Evolutionary conservation across 2,329 filamentous ascomycete genomes (phyloP), one percentile per base, ranked within the genome.

Genomic region (Tricladium varicosporioides): DNA sequence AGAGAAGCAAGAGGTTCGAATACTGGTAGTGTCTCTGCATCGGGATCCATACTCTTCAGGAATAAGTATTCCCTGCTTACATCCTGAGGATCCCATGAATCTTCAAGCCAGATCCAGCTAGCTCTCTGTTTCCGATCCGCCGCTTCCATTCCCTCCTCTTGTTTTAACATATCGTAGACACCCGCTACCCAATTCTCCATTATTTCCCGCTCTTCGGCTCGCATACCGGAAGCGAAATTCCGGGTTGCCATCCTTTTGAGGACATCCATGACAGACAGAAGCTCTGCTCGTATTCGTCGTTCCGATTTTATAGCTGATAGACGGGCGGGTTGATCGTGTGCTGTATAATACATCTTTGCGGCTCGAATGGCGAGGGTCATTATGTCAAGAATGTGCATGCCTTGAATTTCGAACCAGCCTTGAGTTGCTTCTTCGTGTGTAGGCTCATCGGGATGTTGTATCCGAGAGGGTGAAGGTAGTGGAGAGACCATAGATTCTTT

Each of bases 321-420:
- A 40, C 90, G 86, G 65, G 94, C 88, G 1, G 92, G 91, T 53
- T 92, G 82, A 68, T 95, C 89, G 70, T 97, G 94, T 3, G 91
- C 84, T 0, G 92, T 97, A 74, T 99, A 97, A 75, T 97, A 99
- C 67, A 95, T 87, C 75, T 95, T 96, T 51, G 94, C 94, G 1
- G 93, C 92, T 52, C 92, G 85, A 64, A 99, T 97, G n/a, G 93
- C 93, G 53, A 97, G 80, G 1, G 94, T 99, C 70, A 94, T 88
- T 53, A 96, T 86, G 71, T 97, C 93, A 55, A 97, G 82, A 40
- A 99, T 85, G 68, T 95, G 90, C 78, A 97, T 85, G 15, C 93
- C 94, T 71, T 96, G 91, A 18, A 96, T 81, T 72, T 97, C 91
- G 71, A 89, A 84, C 86, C 89, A 96, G 8, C 85, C 87, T 63